Evolutionary conservation across 2,329 filamentous ascomycete species (phyloP), one percentile per base, ranked within the genome.

Genomic region (Pseudogymnoascus verrucosus): DNA sequence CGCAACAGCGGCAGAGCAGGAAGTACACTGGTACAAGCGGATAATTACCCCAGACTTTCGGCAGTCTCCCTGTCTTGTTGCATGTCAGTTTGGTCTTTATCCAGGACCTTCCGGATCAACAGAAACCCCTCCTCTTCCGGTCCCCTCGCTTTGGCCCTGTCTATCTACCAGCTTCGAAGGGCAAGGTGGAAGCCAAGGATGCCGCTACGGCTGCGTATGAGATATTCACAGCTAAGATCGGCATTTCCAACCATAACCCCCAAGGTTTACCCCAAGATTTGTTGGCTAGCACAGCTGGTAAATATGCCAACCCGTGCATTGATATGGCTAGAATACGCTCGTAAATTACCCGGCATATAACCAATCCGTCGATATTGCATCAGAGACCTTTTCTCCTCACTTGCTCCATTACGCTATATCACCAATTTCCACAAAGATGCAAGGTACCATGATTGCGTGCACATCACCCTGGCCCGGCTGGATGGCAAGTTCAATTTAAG

Each of bases 311-410:
- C 51, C 26, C 28, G n/a, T 11, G 28, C 28, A 14, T 21, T 21
- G 51, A 57, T 57, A 57, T 34, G 51, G 51, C 16, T 36, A 57
- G 51, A 57, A 34, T 57, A 57, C n/a, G 2, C 28, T 57, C 16
- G 51, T 57, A 57, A 57, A 57, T 57, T 57, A 57, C 51, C 51
- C 51, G 51, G 51, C 28, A 57, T 57, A 57, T 57, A 57, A 34
- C 28, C 51, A 36, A 34, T 57, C 51, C 51, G 28, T 57, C 28
- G 51, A 57, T 57, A 57, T 57, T 57, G 28, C 51, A 36, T 34
- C 51, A 10, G 19, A 10, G 16, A 19, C n/a, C 1, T 28, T 34
- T 57, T 57, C 51, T 57, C 51, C 51, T 57, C 51, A 57, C 51
- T 57, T 57, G 51, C 51, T 57, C 28, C 51, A 57, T 57, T 36